Percentiles rank a stretch among this genome's conserved stretches.
phyloP scores from a whole-genome alignment of 768 basidiomycete genomes.

The Suillus bovinus region DNA sequence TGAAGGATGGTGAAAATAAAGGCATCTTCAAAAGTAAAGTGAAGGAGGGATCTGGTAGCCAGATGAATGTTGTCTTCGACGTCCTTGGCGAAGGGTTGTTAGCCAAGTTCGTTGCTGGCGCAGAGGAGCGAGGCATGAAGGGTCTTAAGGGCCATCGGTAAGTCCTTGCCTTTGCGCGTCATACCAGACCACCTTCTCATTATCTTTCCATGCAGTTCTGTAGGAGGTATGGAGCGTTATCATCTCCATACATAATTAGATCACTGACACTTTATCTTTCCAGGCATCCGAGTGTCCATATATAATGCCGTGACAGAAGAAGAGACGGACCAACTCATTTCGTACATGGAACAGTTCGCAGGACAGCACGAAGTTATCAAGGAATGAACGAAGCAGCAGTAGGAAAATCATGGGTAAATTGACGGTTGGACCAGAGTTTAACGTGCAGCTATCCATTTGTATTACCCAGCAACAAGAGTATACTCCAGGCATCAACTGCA shows the following conservation, averaged over 20 bases:
- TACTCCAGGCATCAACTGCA: conserved; percentile 4
- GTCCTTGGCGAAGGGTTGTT: conserved; percentile 72
- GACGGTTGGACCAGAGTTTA: background rate
- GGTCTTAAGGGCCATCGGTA: conserved; percentile 93
- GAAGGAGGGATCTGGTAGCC: conserved; percentile 73
- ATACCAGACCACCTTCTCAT: background rate
- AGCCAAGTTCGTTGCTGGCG: conserved; percentile 76
- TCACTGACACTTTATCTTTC: conserved; percentile 1
- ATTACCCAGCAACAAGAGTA: background rate
- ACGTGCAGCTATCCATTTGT: background rate
- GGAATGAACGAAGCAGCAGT: background rate
- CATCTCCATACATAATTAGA: background rate
- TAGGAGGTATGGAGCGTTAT: conserved; percentile 42
- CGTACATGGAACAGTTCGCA: conserved; percentile 60
- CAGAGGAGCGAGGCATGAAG: conserved; percentile 76
- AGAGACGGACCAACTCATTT: conserved; percentile 60
- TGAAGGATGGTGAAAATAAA: conserved; percentile 68
- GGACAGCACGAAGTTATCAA: conserved; percentile 9
- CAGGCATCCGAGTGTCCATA: conserved; percentile 79
- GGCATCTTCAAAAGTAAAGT: conserved; percentile 77
- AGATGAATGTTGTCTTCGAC: conserved; percentile 95
- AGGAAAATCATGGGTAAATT: conserved; percentile 4
- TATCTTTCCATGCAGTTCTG: conserved; percentile 40
- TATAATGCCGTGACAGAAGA: conserved; percentile 89
- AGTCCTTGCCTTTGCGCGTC: conserved; percentile 29